These are phyloP conservation scores for Monilinia fructicola DNA, from an alignment of 2,329 filamentous ascomycete genomes.

Conservation along the genomic window DNA sequence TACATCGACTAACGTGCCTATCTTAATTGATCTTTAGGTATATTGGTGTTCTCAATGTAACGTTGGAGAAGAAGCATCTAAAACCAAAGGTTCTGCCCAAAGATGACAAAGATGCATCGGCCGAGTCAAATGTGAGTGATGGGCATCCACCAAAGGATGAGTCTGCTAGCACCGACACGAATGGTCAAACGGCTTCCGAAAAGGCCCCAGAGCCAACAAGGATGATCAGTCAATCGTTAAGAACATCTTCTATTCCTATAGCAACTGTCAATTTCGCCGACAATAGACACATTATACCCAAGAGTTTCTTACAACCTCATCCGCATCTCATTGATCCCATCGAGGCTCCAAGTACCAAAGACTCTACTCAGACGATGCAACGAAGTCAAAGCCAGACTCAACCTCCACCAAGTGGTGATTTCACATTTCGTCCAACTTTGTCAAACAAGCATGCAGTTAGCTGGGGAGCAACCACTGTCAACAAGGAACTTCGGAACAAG, in stretches of 20 bases:
- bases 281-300: conserved; percentile 88
- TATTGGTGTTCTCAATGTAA: conserved; percentile 95
- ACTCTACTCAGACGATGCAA: conserved; percentile 40
- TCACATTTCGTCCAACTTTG: conserved; percentile 45
- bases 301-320: conserved; percentile 69
- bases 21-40: conserved; percentile 59
- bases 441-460: conserved; percentile 61
- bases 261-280: conserved; percentile 93
- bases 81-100: conserved; percentile 61
- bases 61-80: conserved; percentile 74
- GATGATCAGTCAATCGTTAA: conserved; percentile 72
- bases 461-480: conserved; percentile 66
- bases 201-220: conserved; percentile 43
- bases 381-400: conserved; percentile 31
- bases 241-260: conserved; percentile 62
- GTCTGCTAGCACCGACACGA: conserved; percentile 10
- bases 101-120: conserved; percentile 47
- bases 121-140: conserved; percentile 26
- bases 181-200: conserved; percentile 27
- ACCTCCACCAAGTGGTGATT: conserved; percentile 25
- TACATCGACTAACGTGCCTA: conserved; percentile 28
- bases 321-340: conserved; percentile 44
- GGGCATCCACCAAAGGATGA: conserved; percentile 28
- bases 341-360: conserved; percentile 33
- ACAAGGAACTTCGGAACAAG: conserved; percentile 64